Evolutionary conservation across 352 stramenopile genomes (phyloP), one percentile per base, ranked within the genome.

Genomic region (Saprolegnia diclina): DNA sequence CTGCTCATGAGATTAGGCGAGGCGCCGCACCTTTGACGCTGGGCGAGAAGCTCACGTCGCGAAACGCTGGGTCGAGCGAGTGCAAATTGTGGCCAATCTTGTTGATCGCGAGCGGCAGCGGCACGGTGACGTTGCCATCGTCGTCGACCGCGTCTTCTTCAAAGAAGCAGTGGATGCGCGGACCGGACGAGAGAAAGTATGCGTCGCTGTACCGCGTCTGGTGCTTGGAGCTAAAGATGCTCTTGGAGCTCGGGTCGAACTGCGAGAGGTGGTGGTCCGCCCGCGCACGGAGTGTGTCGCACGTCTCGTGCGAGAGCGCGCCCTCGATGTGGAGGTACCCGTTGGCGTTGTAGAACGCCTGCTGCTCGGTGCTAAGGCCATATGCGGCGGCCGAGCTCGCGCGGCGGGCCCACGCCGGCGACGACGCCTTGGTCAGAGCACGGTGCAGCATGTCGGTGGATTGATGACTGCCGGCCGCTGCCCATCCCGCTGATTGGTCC

Each of bases 41-140:
- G 0, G 75, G 24, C 7, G 87, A 94, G 72, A 88, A 88, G 45
- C 83, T 90, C 59, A 98, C 95, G 4, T 80, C 71, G 54, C 86
- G 71, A 76, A 99, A 99, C 5, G 79, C 74, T 18, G 80, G 72
- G 61, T 95, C 83, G n/a, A 89, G 65, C 40, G 93, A 90, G 78
- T 99, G 96, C 72, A 99, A 80, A 52, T 91, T 97, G 80, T 99
- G 96, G 46, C 96, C 96, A 48, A 97, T 90, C 76, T 99, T 99
- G 81, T 98, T 98, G 53, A 99, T 76, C 35, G 91, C 89, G 19
- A 87, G 72, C 11, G 85, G 72, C 53, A 92, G 55, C 53, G 80
- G 85, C 71, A 91, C 83, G 4, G 64, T 67, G 4, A 71, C 59
- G 37, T 72, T 63, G 44, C 55, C 75, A 16, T 73, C 63, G 56